These are phyloP conservation scores for Tausonia pullulans DNA, from an alignment of 1,284 basidiomycete genomes.

Conservation along the genomic window DNA sequence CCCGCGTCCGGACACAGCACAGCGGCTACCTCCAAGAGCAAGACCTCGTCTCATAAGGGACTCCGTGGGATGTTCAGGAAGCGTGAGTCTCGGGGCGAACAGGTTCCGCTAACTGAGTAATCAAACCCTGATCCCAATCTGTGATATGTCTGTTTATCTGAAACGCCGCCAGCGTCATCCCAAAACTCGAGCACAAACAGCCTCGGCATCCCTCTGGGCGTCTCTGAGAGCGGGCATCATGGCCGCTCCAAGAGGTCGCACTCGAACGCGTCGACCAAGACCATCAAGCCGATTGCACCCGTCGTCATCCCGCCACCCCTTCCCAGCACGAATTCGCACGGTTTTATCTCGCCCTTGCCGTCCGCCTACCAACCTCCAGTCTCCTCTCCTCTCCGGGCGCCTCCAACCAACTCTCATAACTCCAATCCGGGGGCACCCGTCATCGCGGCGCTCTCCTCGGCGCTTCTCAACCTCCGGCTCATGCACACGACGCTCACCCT, in stretches of 20 bases:
- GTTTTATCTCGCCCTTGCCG: not conserved
- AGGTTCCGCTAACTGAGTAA: not conserved
- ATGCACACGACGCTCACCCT: constrained; percentile 7
- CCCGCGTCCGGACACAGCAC: not conserved
- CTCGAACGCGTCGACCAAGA: not conserved
- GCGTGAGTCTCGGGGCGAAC: not conserved
- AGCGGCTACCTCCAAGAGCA: not conserved
- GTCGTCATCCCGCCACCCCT: too few species aligned
- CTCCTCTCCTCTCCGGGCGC: constrained; percentile 9
- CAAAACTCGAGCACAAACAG: not conserved
- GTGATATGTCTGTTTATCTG: not conserved
- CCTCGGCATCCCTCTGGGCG: not conserved
- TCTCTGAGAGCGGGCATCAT: not conserved
- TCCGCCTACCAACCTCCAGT: not conserved
- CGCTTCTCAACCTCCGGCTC: constrained; percentile 2
- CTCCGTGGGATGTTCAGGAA: constrained; percentile 9
- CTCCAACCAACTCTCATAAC: not conserved
- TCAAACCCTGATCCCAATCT: not conserved
- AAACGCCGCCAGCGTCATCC: not conserved
- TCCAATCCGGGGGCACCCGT: not conserved
- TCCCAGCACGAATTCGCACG: not conserved
- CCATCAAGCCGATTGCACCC: not conserved
- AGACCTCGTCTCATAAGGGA: constrained; percentile 3
- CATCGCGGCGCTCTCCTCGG: constrained; percentile 5
- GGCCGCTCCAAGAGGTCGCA: not conserved